Base-by-base conservation (phyloP, 192 early-diverging fungal genomes). In the Jimgerdemannia lactiflua region DNA sequence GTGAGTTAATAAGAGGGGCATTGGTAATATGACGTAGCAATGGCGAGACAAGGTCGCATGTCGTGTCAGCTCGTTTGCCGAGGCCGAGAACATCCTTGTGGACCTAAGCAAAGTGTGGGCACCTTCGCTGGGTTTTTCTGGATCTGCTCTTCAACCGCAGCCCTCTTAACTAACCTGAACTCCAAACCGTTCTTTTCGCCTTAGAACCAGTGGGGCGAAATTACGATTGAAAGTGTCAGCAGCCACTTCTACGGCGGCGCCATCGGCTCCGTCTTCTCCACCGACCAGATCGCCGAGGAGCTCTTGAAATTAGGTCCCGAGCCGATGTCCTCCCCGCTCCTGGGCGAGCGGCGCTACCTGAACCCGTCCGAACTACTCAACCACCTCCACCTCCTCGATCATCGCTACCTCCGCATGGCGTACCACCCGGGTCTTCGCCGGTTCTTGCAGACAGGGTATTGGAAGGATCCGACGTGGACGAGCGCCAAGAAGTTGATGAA, bases 201-300 rank as follows among this genome's bases (percentile, higher is more conserved):
- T 20, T 77, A 93, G 87, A 89, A 84, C 70, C 92, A 92, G 80
- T 94, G 90, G 85, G 89, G 89, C 49, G 78, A 85, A 20, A 74
- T 89, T 1, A 70, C 87, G 18, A 84, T 89, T 4, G 86, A 90
- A 59, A 65, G 71, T 6, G 82, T 91, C n/a, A 76, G 76, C 40
- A 89, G 86, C 39, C 87, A 85, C 71, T 86, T 82, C 68, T 93
- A 92, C 42, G 88, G 87, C 67, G 92, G 91, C 7, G 82, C 91
- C 3, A 83, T 93, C 42, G 89, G 87, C 54, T 91, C 93, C 1
- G 87, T 93, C 8, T 94, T 94, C 72, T 79, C 87, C 39, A 70
- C 79, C 7, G 80, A 84, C 17, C 87, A 88, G 64, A 73, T 87
- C 39, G 81, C 86, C 43, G 70, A 78, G 65, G 81, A 84, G 44